Conservation (phyloP, 768 basidiomycete species). For the Baorangia bicolor region DNA sequence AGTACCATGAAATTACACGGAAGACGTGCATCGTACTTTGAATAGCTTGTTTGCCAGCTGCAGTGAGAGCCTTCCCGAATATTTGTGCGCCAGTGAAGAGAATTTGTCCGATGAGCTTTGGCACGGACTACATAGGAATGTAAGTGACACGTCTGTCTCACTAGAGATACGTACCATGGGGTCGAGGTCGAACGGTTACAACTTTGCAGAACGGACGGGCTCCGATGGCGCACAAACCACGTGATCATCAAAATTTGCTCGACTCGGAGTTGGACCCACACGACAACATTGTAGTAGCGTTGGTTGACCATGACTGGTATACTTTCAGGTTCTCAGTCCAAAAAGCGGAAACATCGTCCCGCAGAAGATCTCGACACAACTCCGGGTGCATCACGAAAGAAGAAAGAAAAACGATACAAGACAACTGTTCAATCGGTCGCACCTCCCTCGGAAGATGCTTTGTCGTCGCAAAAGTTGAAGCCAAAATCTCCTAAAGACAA, state of each 20-base stretch:
- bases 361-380: conserved; percentile 18
- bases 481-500: conserved; percentile 34
- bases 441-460: conserved; percentile 7
- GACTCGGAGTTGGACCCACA: no score
- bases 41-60: conserved; percentile 88
- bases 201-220: neutral
- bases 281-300: neutral
- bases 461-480: conserved; percentile 14
- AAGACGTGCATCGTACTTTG: conserved; percentile 64
- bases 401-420: conserved; percentile 33
- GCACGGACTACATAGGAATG: conserved; percentile 59
- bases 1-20: neutral
- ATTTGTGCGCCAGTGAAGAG: conserved; percentile 74
- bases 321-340: conserved; percentile 23
- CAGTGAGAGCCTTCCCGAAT: conserved; percentile 86
- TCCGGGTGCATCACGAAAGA: conserved; percentile 35
- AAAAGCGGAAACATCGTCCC: conserved; percentile 52
- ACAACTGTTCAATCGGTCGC: neutral
- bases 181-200: conserved; percentile 1
- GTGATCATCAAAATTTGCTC: conserved; percentile 21
- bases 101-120: conserved; percentile 77
- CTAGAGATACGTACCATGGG: conserved; percentile 19
- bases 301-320: conserved; percentile 7
- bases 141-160: neutral
- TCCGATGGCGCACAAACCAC: conserved; percentile 4